Evolutionary conservation across 345 rosid species (phyloP), one percentile per base, ranked within the genome.

Genomic region (Stellera chamaejasme): DNA sequence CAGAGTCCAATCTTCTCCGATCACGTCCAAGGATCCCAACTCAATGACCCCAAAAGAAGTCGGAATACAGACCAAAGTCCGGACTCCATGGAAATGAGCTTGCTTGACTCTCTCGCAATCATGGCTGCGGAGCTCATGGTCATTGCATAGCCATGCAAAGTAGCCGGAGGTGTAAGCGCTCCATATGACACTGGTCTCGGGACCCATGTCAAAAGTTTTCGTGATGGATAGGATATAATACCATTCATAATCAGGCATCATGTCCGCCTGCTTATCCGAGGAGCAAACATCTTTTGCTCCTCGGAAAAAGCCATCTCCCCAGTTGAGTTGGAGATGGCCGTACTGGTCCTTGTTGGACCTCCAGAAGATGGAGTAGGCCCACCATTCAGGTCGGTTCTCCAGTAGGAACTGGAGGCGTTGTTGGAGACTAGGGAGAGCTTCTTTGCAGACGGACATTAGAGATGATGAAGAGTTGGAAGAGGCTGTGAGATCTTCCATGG

Each of bases 321-420:
- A 83, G 1, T 73, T 66, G 8, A 80, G 62, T 39, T 69, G 54
- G 27, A 61, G 45, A 42, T 58, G 54, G 41, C 77, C 80, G 2
- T 59, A 47, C 27, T 60, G 62, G 51, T 75, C 81, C 43, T 62
- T 63, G 13, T 71, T 58, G 4, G 80, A 62, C 63, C 61, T 82
- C 87, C 90, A 83, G 69, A 81, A 78, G 43, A 83, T 81, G 45
- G 90, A 66, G 55, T 84, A 84, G 11, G 70, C 66, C 90, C 90
- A 83, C 75, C 76, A 62, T 55, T 72, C 77, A 0, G 82, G 78
- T 11, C 67, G 68, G 62, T 48, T 70, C 56, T 74, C 77, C 55
- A 78, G 56, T 50, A 83, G 45, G 69, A 62, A 51, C 28, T 70
- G 77, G 39, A 83, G 83, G 26, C 76, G 71, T n/a, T 78, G 80